Conservation (phyloP, 2,329 filamentous ascomycete genomes). For the Endocalyx cinctus region DNA sequence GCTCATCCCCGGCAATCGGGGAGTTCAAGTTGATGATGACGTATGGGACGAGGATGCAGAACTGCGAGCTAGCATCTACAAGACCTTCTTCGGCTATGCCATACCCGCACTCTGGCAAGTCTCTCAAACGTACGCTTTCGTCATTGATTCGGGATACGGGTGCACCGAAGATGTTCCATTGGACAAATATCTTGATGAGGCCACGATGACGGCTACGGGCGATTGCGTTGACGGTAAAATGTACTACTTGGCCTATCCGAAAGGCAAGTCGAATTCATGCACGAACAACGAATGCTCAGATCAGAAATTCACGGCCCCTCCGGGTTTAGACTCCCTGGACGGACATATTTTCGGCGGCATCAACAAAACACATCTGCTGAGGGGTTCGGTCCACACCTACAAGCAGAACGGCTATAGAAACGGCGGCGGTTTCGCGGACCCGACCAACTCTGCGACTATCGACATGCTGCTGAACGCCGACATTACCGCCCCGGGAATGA, state of each 20-base stretch:
- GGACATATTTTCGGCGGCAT: no score
- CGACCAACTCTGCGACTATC: conserved; percentile 16
- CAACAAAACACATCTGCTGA: no score
- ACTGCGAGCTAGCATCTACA: conserved; percentile 12
- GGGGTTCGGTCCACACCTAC: conserved; percentile 25
- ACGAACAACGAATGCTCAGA: no score
- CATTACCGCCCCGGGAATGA: conserved; percentile 30
- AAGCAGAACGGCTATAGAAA: conserved; percentile 27
- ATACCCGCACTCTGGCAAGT: conserved; percentile 28
- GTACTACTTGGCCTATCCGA: no score
- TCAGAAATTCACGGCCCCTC: no score
- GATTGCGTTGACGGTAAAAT: no score
- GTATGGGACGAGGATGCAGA: conserved; percentile 1
- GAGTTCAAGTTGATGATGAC: conserved; percentile 2
- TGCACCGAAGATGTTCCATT: no score
- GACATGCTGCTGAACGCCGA: conserved; percentile 20
- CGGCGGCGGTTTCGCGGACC: conserved; percentile 19
- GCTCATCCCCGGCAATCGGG: conserved; percentile 21
- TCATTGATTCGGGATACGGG: conserved; percentile 30
- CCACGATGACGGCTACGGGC: no score
- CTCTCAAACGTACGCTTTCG: conserved; percentile 22
- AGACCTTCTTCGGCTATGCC: conserved; percentile 25
- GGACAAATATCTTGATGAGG: no score
- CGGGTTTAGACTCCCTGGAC: no score
- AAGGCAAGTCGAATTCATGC: no score